Evolutionary conservation across 177 flowering plant genomes (phyloP), one percentile per base, ranked within the genome.

Genomic region (Vitis hybrid): DNA sequence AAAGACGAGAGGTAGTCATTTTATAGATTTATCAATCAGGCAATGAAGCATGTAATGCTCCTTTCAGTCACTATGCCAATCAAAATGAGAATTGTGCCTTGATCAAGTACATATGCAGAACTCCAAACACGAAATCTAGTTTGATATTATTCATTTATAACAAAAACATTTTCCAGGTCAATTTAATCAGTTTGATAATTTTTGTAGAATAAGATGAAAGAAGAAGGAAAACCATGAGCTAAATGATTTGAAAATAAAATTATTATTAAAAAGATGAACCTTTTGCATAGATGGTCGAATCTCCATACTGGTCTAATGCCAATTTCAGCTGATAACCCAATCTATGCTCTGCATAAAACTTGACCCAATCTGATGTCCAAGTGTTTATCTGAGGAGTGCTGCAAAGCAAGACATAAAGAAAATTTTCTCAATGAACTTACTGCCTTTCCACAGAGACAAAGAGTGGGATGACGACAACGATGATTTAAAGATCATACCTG

Each of bases 371-470:
- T 31, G 96, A 81, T 48, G 86, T 74, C 98, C 99, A 93, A 19
- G 89, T 88, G 79, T 91, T 93, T 73, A 88, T 90, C 84, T 95
- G 99, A 31, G 98, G 97, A 63, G 98, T 95, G 76, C 98, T 93
- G 71, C 49, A 84, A 61, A 74, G 60, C 2, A 33, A 29, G 2
- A 26, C 16, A 29, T 15, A 70, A 63, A 39, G 64, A 14, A 5
- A 0, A 53, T 14, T 39, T 39, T 39, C 45, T 39, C 45, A 39
- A 39, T 39, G 45, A 39, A 39, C 45, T 5, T 7, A 39, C 45
- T 39, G 45, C 45, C 8, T 39, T 33, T 39, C 6, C 45, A 39
- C 39, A 50, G 14, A 56, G 51, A 11, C 14, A 45, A 13, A 45
- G 31, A 52, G 22, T 53, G 55, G 26, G 3, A 15, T 6, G 59